Conservation (phyloP, 106 monocot species). For the Dioscorea dumetorum region DNA sequence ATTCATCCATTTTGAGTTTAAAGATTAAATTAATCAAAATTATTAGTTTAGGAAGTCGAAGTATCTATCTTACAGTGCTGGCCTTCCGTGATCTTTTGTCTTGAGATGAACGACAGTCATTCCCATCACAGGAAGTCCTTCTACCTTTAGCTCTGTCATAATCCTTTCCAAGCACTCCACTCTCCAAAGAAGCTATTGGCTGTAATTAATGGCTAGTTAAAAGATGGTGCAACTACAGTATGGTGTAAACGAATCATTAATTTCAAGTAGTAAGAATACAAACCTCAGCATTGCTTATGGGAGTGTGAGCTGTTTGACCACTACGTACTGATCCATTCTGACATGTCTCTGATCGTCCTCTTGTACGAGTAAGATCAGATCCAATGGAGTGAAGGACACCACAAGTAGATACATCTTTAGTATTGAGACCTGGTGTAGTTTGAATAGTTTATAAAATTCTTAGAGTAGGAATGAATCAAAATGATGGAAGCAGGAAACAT, state of each 20-base stretch:
- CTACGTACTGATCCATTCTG: constrained; percentile 31
- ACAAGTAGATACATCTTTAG: constrained; percentile 66
- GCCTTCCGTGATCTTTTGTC: constrained; percentile 63
- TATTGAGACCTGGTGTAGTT: constrained; percentile 21
- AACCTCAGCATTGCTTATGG: constrained; percentile 59
- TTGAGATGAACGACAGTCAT: constrained; percentile 37
- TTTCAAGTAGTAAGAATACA: background rate
- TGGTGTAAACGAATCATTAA: no score
- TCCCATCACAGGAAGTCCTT: constrained; percentile 6
- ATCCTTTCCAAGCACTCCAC: constrained; percentile 51
- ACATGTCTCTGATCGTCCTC: constrained; percentile 30
- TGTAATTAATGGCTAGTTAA: constrained; percentile 9
- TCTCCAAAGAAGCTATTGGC: constrained; percentile 89
- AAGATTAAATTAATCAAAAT: no score
- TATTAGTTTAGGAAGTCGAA: no score
- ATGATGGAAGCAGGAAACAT: background rate
- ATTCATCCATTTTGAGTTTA: no score
- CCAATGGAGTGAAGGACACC: constrained; percentile 84
- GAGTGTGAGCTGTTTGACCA: constrained; percentile 39
- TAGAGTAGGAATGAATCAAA: background rate
- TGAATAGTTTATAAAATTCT: background rate
- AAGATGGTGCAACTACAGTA: background rate
- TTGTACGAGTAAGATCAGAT: constrained; percentile 84
- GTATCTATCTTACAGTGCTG: constrained; percentile 44
- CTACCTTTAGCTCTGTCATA: background rate